phyloP scores from a whole-genome alignment of 352 stramenopile species.

The Globisporangium heterothallicum region DNA sequence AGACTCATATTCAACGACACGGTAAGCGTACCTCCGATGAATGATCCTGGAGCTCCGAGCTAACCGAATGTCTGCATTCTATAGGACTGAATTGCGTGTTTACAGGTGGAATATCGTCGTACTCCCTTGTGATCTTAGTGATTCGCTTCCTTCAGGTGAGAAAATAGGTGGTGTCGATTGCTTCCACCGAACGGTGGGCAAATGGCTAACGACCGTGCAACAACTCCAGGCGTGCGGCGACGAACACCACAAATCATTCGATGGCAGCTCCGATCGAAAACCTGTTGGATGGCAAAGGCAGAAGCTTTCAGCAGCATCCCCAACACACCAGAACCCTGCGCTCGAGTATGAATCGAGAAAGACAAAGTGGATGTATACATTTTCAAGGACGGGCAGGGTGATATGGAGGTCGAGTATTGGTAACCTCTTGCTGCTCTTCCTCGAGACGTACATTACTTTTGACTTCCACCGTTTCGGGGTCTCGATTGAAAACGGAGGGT shows the following conservation, averaged over 20 bases:
- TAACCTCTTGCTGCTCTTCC: slow-evolving; percentile 66
- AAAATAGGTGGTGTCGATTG: background rate
- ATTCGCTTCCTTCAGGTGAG: slow-evolving; percentile 90
- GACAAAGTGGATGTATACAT: slow-evolving; percentile 56
- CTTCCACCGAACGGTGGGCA: too few species aligned
- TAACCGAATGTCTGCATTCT: slow-evolving; percentile 16
- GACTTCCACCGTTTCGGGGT: slow-evolving; percentile 81
- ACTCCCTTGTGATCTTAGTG: slow-evolving; percentile 93
- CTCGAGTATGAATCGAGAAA: slow-evolving; percentile 13
- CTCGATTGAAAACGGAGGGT: slow-evolving; percentile 69
- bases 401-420: slow-evolving; percentile 71
- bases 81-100: slow-evolving; percentile 91
- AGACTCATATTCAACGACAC: slow-evolving; percentile 65
- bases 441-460: slow-evolving; percentile 83
- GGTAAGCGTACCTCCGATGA: slow-evolving; percentile 21
- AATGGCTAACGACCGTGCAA: background rate
- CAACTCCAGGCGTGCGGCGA: slow-evolving; percentile 58
- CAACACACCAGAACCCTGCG: background rate
- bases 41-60: background rate
- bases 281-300: background rate
- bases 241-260: slow-evolving; percentile 49
- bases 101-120: slow-evolving; percentile 94
- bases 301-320: background rate
- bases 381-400: slow-evolving; percentile 50
- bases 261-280: slow-evolving; percentile 7